phyloP scores from a whole-genome alignment of 2,329 filamentous ascomycete species.

The Aspergillus jensenii region DNA sequence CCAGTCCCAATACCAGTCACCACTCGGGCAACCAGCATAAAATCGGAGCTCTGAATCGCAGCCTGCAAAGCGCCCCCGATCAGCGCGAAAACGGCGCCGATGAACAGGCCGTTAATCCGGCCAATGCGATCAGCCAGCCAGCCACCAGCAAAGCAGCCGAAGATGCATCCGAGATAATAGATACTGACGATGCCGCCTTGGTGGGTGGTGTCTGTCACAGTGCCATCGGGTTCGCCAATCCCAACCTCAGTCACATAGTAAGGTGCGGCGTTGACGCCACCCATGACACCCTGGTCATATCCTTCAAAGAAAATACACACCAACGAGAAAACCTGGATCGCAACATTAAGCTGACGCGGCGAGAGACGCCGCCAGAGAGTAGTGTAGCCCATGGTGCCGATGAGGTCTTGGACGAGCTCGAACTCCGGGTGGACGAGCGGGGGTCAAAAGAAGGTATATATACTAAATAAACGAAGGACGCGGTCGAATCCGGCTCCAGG shows the following conservation, averaged over 20 bases:
- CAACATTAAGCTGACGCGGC: constrained; percentile 43
- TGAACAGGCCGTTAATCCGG: constrained; percentile 53
- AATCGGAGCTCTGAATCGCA: constrained; percentile 45
- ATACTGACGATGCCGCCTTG: constrained; percentile 55
- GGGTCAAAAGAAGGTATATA: too few relatives aligned
- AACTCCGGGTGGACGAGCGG: too few relatives aligned
- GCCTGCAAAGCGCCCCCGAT: constrained; percentile 52
- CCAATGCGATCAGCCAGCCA: constrained; percentile 55
- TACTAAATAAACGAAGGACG: too few relatives aligned
- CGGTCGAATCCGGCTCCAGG: too few relatives aligned
- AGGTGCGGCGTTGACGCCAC: constrained; percentile 47
- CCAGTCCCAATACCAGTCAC: constrained; percentile 56
- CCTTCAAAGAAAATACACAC: constrained; percentile 43
- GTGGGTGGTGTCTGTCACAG: constrained; percentile 49
- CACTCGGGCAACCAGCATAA: constrained; percentile 52
- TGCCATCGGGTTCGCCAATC: constrained; percentile 48
- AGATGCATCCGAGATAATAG: constrained; percentile 54
- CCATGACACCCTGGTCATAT: constrained; percentile 58
- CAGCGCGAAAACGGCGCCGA: constrained; percentile 49
- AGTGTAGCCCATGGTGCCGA: constrained; percentile 30
- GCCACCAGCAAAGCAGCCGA: constrained; percentile 51
- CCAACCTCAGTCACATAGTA: constrained; percentile 41
- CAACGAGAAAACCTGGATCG: constrained; percentile 34
- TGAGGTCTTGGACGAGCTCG: not conserved
- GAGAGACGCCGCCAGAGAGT: constrained; percentile 46